Conservation (phyloP, 106 monocot species). For the Phalaenopsis aphrodite region DNA sequence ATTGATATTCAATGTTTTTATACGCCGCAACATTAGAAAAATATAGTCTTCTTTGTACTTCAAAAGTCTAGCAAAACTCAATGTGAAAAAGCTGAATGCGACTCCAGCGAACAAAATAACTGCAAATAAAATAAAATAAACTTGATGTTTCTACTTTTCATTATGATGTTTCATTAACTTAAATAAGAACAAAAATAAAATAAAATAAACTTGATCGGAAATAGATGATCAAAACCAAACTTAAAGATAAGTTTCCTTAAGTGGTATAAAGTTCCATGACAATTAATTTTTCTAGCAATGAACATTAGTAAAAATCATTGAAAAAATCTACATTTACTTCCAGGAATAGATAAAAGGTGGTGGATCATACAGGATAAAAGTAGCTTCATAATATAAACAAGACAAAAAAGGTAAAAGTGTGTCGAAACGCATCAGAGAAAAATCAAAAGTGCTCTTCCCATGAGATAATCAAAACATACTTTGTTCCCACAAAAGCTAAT, state of each 20-base stretch:
- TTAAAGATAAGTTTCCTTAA: background rate
- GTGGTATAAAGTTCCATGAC: background rate
- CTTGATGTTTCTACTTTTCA: no score
- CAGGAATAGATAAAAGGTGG: background rate
- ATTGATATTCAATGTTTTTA: no score
- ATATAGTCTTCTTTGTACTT: no score
- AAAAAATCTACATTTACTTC: background rate
- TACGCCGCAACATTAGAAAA: background rate
- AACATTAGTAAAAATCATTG: background rate
- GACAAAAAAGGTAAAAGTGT: background rate
- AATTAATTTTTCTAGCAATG: background rate
- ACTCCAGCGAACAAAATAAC: no score
- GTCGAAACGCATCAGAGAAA: background rate
- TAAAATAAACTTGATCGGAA: no score
- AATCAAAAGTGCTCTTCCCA: background rate
- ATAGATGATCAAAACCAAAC: background rate
- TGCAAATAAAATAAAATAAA: no score
- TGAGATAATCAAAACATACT: constrained; percentile 29
- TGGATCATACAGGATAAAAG: no score
- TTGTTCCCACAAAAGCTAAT: constrained; percentile 33
- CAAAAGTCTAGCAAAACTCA: no score
- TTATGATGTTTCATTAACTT: background rate
- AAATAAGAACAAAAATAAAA: background rate
- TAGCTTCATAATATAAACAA: background rate
- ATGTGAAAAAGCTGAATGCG: no score